phyloP scores from a whole-genome alignment of 306 rosid genomes.

The Rosa lucieae region DNA sequence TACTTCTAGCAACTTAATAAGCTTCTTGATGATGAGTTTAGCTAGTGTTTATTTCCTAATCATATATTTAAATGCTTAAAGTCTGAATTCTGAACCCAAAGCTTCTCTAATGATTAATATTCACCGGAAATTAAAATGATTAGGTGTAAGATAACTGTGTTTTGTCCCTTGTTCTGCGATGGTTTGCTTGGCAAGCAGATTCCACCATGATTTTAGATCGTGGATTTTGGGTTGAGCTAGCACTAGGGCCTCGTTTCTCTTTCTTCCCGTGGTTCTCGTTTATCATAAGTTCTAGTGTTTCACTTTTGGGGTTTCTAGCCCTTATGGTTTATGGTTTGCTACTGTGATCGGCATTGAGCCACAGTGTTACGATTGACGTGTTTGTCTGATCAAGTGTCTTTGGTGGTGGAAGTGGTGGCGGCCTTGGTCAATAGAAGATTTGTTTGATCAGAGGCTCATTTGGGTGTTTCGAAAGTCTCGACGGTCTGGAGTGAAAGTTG shows the following conservation, averaged over 20 bases:
- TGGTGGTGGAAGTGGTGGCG: not conserved
- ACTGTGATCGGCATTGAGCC: not conserved
- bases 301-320: not conserved
- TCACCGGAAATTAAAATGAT: not conserved
- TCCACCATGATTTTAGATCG: too few relatives aligned
- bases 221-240: too few relatives aligned
- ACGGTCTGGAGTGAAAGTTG: too few relatives aligned
- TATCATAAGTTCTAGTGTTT: too few relatives aligned
- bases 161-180: too few relatives aligned
- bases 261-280: not conserved
- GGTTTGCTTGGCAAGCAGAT: too few relatives aligned
- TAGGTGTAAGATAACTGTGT: not conserved
- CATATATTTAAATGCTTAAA: constrained; percentile 20
- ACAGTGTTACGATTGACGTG: not conserved
- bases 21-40: constrained; percentile 47
- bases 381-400: not conserved
- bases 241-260: not conserved
- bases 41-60: constrained; percentile 37
- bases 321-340: too few relatives aligned
- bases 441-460: not conserved
- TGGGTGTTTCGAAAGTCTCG: not conserved
- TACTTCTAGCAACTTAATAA: constrained; percentile 48
- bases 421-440: too few relatives aligned
- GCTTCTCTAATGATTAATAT: not conserved
- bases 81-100: not conserved